Evolutionary conservation across 2,329 filamentous ascomycete genomes (phyloP).

Genomic region (Colletotrichum caudatum): DNA sequence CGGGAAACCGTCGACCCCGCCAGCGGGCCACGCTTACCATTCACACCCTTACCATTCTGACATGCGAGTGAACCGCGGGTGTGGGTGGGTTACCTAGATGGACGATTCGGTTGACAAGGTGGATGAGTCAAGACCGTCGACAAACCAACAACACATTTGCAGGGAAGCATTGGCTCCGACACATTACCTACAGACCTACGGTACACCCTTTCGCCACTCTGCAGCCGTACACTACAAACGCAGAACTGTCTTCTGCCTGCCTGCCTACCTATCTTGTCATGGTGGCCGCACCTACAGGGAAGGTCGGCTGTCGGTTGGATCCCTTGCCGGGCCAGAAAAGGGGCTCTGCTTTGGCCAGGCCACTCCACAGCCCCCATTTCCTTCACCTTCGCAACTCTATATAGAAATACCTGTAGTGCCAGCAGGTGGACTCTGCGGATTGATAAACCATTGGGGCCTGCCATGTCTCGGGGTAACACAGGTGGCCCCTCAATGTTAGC

Average conservation of each 20-base stretch:
- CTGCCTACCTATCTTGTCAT: conserved; percentile 15
- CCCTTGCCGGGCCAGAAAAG: conserved; percentile 29
- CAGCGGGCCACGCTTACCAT: conserved; percentile 24
- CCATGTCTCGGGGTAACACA: conserved; percentile 26
- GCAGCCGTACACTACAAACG: not conserved
- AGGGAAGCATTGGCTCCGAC: conserved; percentile 24
- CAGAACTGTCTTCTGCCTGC: not conserved
- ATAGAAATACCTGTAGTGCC: not conserved
- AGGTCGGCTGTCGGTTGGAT: conserved; percentile 1
- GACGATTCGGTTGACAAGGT: conserved; percentile 15
- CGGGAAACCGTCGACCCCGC: conserved; percentile 25
- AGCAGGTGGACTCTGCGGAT: not conserved
- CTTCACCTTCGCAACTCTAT: conserved; percentile 2
- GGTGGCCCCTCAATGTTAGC: conserved; percentile 1
- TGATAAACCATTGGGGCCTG: conserved; percentile 8
- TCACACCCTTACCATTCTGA: conserved; percentile 4
- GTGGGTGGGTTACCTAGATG: conserved; percentile 23
- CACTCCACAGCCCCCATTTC: conserved; percentile 4
- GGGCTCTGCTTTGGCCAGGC: conserved; percentile 22
- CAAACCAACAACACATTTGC: conserved; percentile 29
- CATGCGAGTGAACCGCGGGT: conserved; percentile 30
- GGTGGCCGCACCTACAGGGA: conserved; percentile 17
- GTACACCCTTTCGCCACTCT: not conserved
- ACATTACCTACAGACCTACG: not conserved
- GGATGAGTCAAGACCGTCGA: conserved; percentile 28